These are phyloP conservation scores for Austroboletus rostrupii DNA, from an alignment of 1,284 basidiomycete genomes.

Conservation along the genomic window DNA sequence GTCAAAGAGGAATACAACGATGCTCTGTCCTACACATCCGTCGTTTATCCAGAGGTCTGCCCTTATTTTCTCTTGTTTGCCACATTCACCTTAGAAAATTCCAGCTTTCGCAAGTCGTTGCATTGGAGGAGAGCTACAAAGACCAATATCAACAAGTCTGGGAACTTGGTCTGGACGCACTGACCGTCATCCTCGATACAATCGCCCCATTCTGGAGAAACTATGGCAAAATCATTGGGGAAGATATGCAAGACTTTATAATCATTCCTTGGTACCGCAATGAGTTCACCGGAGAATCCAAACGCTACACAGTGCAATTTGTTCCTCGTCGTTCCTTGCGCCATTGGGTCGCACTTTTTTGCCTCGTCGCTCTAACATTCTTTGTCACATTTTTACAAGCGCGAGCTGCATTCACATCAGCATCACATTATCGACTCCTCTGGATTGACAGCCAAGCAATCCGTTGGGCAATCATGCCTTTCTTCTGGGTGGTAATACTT, in stretches of 20 bases:
- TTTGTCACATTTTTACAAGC: conserved; percentile 48
- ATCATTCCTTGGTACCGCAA: conserved; percentile 77
- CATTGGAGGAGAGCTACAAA: conserved; percentile 67
- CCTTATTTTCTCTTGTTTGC: conserved; percentile 8
- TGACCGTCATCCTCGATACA: conserved; percentile 68
- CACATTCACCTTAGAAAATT: conserved; percentile 5
- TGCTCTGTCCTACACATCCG: conserved; percentile 65
- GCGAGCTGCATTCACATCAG: conserved; percentile 50
- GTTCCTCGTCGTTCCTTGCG: conserved; percentile 60
- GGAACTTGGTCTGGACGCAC: conserved; percentile 70
- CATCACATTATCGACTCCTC: conserved; percentile 46
- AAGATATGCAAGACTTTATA: conserved; percentile 72
- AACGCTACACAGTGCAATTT: conserved; percentile 54
- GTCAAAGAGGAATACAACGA: conserved; percentile 65
- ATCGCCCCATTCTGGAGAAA: conserved; percentile 74
- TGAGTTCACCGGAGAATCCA: conserved; percentile 72
- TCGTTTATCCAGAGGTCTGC: conserved; percentile 67
- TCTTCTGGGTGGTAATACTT: conserved; percentile 55
- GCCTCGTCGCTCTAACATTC: conserved; percentile 46
- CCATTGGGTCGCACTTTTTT: conserved; percentile 61
- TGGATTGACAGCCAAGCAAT: conserved; percentile 56
- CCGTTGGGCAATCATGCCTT: conserved; percentile 56
- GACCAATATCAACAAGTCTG: conserved; percentile 73
- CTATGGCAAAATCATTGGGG: conserved; percentile 71
- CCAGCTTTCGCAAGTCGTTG: conserved; percentile 63